Evolutionary conservation across 768 basidiomycete genomes (phyloP).

Genomic region (Lactarius trivialis): DNA sequence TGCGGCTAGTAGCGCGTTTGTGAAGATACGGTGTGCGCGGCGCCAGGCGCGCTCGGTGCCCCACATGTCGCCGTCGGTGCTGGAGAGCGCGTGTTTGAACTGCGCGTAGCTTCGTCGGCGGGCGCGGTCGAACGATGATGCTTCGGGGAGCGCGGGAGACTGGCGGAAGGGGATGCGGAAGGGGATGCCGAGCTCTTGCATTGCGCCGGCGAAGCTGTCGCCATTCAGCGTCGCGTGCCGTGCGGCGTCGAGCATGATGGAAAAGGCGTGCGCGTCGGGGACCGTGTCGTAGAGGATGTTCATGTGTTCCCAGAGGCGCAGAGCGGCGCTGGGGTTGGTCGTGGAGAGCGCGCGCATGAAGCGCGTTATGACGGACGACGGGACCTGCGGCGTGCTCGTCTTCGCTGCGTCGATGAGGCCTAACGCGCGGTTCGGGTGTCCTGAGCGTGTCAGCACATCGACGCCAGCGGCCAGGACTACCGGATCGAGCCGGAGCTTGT

Average conservation of each 20-base stretch:
- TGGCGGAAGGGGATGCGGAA: constrained; percentile 31
- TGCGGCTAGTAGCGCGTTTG: constrained; percentile 50
- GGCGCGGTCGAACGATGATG: constrained; percentile 1
- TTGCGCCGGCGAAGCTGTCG: constrained; percentile 43
- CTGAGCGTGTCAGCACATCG: constrained; percentile 40
- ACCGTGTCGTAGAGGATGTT: constrained; percentile 47
- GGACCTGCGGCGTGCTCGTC: background rate
- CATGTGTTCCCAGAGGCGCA: constrained; percentile 65
- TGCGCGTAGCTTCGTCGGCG: constrained; percentile 28
- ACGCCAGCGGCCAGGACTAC: constrained; percentile 46
- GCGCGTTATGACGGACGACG: constrained; percentile 23
- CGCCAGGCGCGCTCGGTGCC: constrained; percentile 36
- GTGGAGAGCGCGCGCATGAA: constrained; percentile 46
- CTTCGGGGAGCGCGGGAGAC: background rate
- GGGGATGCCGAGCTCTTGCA: constrained; percentile 38
- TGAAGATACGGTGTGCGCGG: constrained; percentile 47
- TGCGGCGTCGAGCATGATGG: constrained; percentile 55
- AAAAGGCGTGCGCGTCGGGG: constrained; percentile 51
- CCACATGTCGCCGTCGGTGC: constrained; percentile 28
- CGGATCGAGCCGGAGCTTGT: constrained; percentile 36
- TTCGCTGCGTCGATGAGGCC: constrained; percentile 44
- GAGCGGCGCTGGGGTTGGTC: constrained; percentile 51
- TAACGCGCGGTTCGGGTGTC: constrained; percentile 44
- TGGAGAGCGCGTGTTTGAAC: constrained; percentile 27
- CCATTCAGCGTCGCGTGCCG: constrained; percentile 47